Evolutionary conservation across 2,329 filamentous ascomycete species (phyloP), one percentile per base, ranked within the genome.

Genomic region (Fusarium sp.): DNA sequence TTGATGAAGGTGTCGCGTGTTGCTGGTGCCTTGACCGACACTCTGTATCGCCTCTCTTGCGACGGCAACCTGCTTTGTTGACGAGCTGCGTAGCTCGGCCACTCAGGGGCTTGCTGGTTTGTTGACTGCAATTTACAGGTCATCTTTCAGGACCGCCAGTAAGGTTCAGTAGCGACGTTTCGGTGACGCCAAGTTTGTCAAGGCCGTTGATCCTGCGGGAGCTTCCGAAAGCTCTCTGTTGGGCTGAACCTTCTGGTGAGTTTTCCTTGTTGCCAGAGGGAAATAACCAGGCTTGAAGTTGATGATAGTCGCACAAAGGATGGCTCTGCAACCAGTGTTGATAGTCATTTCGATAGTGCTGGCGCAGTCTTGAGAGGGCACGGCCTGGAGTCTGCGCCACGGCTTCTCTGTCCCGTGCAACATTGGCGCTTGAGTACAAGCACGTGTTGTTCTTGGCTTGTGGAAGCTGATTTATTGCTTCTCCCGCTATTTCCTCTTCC

Each of bases 91-190:
- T 27, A 22, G 60, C 24, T 64, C 20, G 45, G 7, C 29, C 62
- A 68, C 57, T 72, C 71, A 72, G 60, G 71, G 71, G 68, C 16
- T 52, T 61, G 22, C 43, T 37, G 43, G 24, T 65, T 58, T 43
- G 72, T 45, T 58, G 27, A 56, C 64, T 54, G 45, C 65, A 72
- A 71, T 67, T 54, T 37, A 56, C 33, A 31, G 39, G 37, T 57
- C 27, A 58, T 41, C 27, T 65, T 50, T 31, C 29, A 58, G 67
- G 71, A 64, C 68, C 64, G 45, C 37, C 24, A 43, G 71, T 72
- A 75, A 62, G 64, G 72, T 75, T 74, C 72, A 69, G 48, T 60
- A 45, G 33, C 60, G 57, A 60, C 37, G 57, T 43, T 43, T 60
- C 33, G 35, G 57, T 60, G 52, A 56, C 72, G 64, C 72, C 58